These are phyloP conservation scores for Gynochthodes officinalis DNA, from an alignment of 257 asterid genomes.

Conservation along the genomic window DNA sequence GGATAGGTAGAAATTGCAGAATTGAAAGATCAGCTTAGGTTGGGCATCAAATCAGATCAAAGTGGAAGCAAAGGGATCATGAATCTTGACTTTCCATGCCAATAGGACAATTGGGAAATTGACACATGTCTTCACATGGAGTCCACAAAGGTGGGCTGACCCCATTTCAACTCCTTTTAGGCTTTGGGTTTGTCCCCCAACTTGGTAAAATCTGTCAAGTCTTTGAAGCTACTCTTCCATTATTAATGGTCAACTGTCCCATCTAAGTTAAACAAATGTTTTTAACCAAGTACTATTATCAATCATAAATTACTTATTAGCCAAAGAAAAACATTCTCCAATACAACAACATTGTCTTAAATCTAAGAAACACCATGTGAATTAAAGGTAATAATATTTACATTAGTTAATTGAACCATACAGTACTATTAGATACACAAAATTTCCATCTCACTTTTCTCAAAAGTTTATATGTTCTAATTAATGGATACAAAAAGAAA, in stretches of 20 bases:
- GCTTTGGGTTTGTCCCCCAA: background rate
- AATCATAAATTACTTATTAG: background rate
- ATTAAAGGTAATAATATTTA: background rate
- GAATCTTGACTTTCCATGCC: slow-evolving; percentile 4
- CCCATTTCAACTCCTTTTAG: background rate
- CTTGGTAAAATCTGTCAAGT: background rate
- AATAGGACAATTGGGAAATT: slow-evolving; percentile 23
- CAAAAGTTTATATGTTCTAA: too few relatives aligned
- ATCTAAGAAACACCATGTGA: background rate
- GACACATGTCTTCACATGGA: slow-evolving; percentile 30
- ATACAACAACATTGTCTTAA: slow-evolving; percentile 1
- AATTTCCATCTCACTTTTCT: background rate
- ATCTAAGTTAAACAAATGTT: background rate
- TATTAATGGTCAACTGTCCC: background rate
- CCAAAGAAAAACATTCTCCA: background rate
- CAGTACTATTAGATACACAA: background rate
- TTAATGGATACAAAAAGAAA: too few relatives aligned
- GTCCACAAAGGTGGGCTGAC: slow-evolving; percentile 16
- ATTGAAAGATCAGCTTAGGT: slow-evolving; percentile 26
- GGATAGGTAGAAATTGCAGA: background rate
- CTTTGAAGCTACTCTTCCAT: slow-evolving; percentile 1
- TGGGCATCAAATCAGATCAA: slow-evolving; percentile 4
- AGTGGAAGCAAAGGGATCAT: slow-evolving; percentile 20
- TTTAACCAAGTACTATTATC: background rate
- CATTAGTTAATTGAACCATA: background rate